Conservation (phyloP, 306 rosid genomes). For the Sesbania bispinosa region DNA sequence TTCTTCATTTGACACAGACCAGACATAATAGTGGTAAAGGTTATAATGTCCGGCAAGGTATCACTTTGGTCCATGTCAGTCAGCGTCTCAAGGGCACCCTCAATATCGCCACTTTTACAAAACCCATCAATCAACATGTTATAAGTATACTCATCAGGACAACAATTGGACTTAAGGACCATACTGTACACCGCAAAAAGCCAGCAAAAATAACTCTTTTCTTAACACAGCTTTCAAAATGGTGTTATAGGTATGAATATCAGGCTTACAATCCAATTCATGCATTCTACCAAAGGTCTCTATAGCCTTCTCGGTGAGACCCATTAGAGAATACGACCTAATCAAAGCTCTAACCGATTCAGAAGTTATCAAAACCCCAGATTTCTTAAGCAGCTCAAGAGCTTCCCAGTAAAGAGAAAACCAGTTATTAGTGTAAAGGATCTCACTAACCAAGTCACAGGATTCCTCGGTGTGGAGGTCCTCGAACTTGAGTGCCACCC, state of each 20-base stretch:
- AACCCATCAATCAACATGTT: slow-evolving; percentile 52
- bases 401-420: slow-evolving; percentile 52
- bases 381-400: slow-evolving; percentile 45
- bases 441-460: slow-evolving; percentile 19
- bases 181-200: slow-evolving; percentile 51
- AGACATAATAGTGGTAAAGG: slow-evolving; percentile 38
- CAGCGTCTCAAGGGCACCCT: slow-evolving; percentile 51
- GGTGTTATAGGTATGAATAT: slow-evolving; percentile 47
- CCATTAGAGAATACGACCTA: slow-evolving; percentile 29
- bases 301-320: slow-evolving; percentile 48
- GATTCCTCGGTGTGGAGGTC: slow-evolving; percentile 3
- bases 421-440: slow-evolving; percentile 34
- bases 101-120: slow-evolving; percentile 41
- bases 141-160: slow-evolving; percentile 43
- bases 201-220: slow-evolving; percentile 47
- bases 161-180: slow-evolving; percentile 54
- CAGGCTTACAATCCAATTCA: slow-evolving; percentile 50
- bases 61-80: slow-evolving; percentile 55
- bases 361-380: slow-evolving; percentile 38
- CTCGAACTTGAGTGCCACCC: slow-evolving; percentile 44
- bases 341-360: slow-evolving; percentile 45
- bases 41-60: slow-evolving; percentile 34
- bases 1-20: slow-evolving; percentile 55
- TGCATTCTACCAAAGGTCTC: slow-evolving; percentile 50
- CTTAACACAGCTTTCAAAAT: slow-evolving; percentile 39